A percentile compares a stretch with the other conserved stretches of the same genome.
Evolutionary conservation across 495 filamentous ascomycete genomes (phyloP).

Genomic region (Daldinia grandis): DNA sequence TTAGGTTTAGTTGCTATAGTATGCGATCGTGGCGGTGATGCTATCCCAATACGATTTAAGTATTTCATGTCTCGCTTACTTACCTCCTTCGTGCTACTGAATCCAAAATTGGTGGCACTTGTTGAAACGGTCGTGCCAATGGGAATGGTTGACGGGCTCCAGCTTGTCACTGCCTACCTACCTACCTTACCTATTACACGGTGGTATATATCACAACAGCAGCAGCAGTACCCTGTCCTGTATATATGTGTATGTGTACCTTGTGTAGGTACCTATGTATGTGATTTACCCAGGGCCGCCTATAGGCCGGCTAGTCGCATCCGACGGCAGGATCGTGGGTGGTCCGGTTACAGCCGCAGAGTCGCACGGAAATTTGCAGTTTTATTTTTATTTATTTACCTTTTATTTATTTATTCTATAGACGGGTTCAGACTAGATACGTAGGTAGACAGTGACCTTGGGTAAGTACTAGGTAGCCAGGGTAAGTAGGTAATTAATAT

Average conservation of each 20-base stretch:
- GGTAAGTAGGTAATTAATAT: neutral
- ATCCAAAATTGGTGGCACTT: slow-evolving; percentile 3
- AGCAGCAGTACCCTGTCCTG: neutral
- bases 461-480: too few relatives aligned
- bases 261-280: too few relatives aligned
- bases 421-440: too few relatives aligned
- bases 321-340: slow-evolving; percentile 26
- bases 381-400: too few relatives aligned
- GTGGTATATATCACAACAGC: neutral
- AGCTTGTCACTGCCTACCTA: too few relatives aligned
- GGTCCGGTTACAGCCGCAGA: slow-evolving; percentile 23
- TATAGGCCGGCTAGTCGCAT: slow-evolving; percentile 22
- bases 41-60: neutral
- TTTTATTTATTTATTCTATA: too few relatives aligned
- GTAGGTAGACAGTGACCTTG: too few relatives aligned
- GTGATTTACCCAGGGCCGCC: slow-evolving; percentile 8
- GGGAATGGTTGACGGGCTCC: neutral
- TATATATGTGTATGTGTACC: too few relatives aligned
- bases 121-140: slow-evolving; percentile 7
- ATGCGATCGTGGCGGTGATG: neutral
- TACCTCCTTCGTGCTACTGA: neutral
- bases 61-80: neutral
- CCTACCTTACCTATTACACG: too few relatives aligned
- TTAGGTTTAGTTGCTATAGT: too few relatives aligned
- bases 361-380: neutral